A percentile compares a stretch with the other conserved stretches of the same genome.
Conservation (phyloP, 202 grass and related monocot species). For the Eragrostis tef region DNA sequence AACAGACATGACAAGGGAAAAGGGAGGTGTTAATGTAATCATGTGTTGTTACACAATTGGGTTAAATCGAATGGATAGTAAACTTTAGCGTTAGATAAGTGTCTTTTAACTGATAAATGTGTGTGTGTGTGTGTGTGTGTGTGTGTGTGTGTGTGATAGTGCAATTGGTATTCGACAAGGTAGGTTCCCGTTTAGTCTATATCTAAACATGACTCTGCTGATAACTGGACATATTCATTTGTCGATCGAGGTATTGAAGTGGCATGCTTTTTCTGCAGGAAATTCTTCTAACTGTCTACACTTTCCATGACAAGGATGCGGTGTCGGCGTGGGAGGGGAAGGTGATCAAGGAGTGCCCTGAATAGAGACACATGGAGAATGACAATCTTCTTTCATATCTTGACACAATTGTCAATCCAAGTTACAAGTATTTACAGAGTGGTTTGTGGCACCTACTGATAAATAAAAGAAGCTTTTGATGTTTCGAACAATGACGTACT, state of each 20-base stretch:
- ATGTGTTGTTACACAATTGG: no score
- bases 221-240: neutral
- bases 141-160: neutral
- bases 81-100: no score
- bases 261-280: neutral
- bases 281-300: neutral
- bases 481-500: constrained; percentile 22
- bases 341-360: neutral
- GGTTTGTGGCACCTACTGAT: constrained; percentile 1
- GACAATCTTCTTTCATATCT: constrained; percentile 8
- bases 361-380: neutral
- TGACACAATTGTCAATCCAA: constrained; percentile 26
- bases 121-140: neutral
- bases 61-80: no score
- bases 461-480: neutral
- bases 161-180: no score
- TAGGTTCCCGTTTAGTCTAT: neutral
- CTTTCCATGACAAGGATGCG: neutral
- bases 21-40: no score
- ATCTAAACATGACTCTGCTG: neutral
- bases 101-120: neutral
- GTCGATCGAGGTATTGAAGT: neutral
- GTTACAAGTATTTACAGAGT: constrained; percentile 52
- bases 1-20: no score
- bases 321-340: neutral